phyloP scores from a whole-genome alignment of 768 basidiomycete genomes.

The Lentinula detonsa region DNA sequence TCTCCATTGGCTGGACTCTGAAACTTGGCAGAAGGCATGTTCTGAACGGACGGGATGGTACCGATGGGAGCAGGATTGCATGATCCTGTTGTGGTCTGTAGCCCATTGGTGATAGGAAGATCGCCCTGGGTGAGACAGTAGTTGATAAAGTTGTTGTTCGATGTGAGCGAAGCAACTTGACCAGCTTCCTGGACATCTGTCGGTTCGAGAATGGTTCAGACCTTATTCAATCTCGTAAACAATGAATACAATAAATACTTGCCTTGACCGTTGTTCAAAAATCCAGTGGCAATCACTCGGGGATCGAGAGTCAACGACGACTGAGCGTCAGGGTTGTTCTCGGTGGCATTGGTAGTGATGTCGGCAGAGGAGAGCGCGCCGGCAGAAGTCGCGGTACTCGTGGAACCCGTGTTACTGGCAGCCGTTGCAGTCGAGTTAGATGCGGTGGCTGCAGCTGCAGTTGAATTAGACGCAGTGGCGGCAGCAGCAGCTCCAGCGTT shows the following conservation, averaged over 20 bases:
- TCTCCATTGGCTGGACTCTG: conserved; percentile 35
- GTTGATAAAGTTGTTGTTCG: conserved; percentile 59
- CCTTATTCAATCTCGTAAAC: background rate
- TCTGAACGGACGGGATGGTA: conserved; percentile 38
- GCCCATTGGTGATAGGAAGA: conserved; percentile 48
- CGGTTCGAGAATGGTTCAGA: background rate
- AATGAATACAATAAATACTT: conserved; percentile 1
- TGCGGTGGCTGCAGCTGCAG: background rate
- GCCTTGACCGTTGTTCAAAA: conserved; percentile 45
- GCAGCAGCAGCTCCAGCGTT: conserved; percentile 1
- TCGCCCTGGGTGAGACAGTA: conserved; percentile 39
- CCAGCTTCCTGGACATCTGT: conserved; percentile 18
- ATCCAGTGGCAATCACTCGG: conserved; percentile 39
- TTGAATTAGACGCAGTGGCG: background rate
- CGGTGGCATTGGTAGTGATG: background rate
- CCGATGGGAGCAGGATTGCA: conserved; percentile 59
- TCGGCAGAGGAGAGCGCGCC: background rate
- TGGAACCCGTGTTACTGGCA: background rate
- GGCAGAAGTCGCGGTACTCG: background rate
- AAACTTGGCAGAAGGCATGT: conserved; percentile 47
- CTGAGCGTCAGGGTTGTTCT: conserved; percentile 4
- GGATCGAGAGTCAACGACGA: conserved; percentile 36
- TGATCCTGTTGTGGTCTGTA: conserved; percentile 45
- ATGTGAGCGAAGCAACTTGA: conserved; percentile 47
- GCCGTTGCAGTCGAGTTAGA: background rate